These are phyloP conservation scores for Candida glucosophila DNA, from an alignment of 1,139 yeast genomes.

Conservation along the genomic window DNA sequence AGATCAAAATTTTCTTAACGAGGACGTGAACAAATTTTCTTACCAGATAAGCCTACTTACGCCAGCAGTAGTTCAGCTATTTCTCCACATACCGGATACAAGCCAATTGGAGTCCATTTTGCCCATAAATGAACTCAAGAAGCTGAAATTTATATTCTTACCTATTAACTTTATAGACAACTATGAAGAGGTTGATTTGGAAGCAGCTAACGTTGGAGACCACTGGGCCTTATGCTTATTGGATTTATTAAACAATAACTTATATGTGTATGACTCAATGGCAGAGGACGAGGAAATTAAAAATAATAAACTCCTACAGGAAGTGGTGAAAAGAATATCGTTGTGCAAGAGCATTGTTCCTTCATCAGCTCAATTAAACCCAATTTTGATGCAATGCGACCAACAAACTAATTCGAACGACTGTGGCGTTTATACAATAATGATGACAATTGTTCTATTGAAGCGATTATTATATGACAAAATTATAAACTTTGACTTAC, in stretches of 20 bases:
- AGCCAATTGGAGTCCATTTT: conserved; percentile 18
- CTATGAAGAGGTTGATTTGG: conserved; percentile 16
- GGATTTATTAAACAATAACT: conserved; percentile 19
- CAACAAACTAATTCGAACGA: conserved; percentile 40
- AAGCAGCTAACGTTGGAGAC: conserved; percentile 30
- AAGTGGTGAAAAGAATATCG: conserved; percentile 17
- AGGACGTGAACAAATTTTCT: conserved; percentile 8
- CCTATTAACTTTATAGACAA: conserved; percentile 35
- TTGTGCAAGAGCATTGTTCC: conserved; percentile 13
- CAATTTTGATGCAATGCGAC: conserved; percentile 24
- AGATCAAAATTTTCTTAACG: conserved; percentile 10
- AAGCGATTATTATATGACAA: conserved; percentile 13
- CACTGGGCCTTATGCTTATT: conserved; percentile 37
- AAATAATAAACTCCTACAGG: conserved; percentile 12
- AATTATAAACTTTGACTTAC: conserved; percentile 17
- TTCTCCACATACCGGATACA: conserved; percentile 26
- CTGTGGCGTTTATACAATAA: conserved; percentile 36
- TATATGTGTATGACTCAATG: conserved; percentile 38
- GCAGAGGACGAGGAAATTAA: conserved; percentile 10
- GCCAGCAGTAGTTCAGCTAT: conserved; percentile 33
- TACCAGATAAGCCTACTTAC: conserved; percentile 24
- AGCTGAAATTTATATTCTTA: conserved; percentile 27
- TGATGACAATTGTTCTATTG: conserved; percentile 30
- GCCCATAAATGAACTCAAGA: conserved; percentile 24
- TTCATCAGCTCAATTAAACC: conserved; percentile 11